A percentile compares a stretch with the other conserved stretches of the same genome.
Conservation (phyloP, 2,329 filamentous ascomycete species). For the Verruconis gallopava region DNA sequence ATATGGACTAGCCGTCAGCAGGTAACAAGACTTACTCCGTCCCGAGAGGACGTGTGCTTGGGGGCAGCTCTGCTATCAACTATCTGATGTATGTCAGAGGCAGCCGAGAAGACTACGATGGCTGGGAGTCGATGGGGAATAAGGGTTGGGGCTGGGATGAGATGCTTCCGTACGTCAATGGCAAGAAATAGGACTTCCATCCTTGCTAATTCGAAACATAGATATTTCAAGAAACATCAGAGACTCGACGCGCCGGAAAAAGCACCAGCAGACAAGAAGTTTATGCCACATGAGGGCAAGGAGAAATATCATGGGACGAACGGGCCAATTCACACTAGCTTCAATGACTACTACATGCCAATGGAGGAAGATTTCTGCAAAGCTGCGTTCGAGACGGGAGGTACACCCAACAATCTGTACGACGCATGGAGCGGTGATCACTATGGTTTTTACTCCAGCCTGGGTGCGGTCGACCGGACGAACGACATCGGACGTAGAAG, state of each 20-base stretch:
- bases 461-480: conserved; percentile 20
- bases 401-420: conserved; percentile 17
- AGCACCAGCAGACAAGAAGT: conserved; percentile 15
- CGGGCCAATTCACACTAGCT: conserved; percentile 19
- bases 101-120: conserved; percentile 31
- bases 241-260: conserved; percentile 15
- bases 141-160: conserved; percentile 4
- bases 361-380: conserved; percentile 25
- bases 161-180: not conserved
- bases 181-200: no score
- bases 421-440: conserved; percentile 23
- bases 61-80: conserved; percentile 11
- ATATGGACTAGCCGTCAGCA: not conserved
- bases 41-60: conserved; percentile 13
- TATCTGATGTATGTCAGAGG: conserved; percentile 29
- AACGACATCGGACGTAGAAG: conserved; percentile 16
- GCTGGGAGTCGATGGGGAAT: conserved; percentile 22
- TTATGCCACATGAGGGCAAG: conserved; percentile 17
- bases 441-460: conserved; percentile 20
- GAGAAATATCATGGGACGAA: conserved; percentile 17
- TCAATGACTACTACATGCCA: conserved; percentile 24
- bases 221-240: conserved; percentile 21
- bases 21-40: not conserved
- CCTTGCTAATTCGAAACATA: no score
- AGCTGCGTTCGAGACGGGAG: conserved; percentile 21